Conservation (phyloP, 805 yeast species). For the Starmerella bombicola region DNA sequence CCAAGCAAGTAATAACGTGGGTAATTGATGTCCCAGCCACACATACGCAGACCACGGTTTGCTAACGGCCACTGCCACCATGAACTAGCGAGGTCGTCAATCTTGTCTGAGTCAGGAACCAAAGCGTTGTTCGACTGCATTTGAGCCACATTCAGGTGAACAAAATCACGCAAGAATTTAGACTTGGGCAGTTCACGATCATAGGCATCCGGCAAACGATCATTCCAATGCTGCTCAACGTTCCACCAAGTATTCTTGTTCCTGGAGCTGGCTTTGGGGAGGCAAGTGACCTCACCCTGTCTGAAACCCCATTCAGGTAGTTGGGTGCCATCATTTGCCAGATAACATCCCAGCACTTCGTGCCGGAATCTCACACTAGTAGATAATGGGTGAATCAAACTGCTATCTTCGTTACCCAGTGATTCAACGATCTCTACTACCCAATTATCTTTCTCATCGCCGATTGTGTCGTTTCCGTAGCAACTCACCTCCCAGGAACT, state of each 20-base stretch:
- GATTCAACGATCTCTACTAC: constrained; percentile 61
- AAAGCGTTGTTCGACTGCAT: constrained; percentile 74
- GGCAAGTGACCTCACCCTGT: constrained; percentile 90
- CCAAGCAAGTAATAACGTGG: constrained; percentile 56
- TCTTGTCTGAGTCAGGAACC: constrained; percentile 60
- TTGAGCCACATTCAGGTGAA: constrained; percentile 66
- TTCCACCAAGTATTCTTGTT: constrained; percentile 75
- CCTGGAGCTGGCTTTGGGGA: constrained; percentile 33
- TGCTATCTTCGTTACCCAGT: constrained; percentile 37
- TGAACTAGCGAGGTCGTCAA: constrained; percentile 55
- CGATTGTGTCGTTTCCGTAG: constrained; percentile 63
- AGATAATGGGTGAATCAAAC: constrained; percentile 54
- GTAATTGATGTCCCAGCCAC: constrained; percentile 50
- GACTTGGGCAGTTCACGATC: constrained; percentile 37
- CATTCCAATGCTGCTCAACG: constrained; percentile 54
- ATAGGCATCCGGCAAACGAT: constrained; percentile 33
- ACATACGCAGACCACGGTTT: constrained; percentile 59
- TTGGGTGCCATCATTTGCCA: constrained; percentile 77
- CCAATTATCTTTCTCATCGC: constrained; percentile 89
- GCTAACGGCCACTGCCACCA: constrained; percentile 82
- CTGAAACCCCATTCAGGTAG: constrained; percentile 97
- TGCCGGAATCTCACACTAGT: constrained; percentile 62
- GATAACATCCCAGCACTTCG: constrained; percentile 75
- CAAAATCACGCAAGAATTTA: constrained; percentile 53
- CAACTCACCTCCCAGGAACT: constrained; percentile 93